Evolutionary conservation across 2,329 filamentous ascomycete genomes (phyloP).

Genomic region (Calonectria crousiana): DNA sequence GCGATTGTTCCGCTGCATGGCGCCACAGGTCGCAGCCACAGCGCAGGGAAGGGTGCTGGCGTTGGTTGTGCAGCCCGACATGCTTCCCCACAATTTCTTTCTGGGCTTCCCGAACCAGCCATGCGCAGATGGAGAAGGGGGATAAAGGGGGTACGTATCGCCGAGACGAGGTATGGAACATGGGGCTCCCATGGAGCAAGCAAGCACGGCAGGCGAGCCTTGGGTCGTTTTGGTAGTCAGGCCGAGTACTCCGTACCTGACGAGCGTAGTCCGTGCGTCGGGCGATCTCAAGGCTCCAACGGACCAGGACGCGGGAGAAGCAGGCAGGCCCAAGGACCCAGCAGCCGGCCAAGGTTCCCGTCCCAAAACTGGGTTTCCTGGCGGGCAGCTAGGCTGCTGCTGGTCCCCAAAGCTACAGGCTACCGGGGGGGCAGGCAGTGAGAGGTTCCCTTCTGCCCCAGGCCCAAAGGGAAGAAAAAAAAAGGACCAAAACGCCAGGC

Average conservation of each 20-base stretch:
- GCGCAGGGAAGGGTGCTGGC: neutral
- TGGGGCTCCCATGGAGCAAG: neutral
- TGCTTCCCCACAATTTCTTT: neutral
- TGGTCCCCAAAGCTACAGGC: neutral
- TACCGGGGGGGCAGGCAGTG: neutral
- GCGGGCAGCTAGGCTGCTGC: neutral
- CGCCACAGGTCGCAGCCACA: neutral
- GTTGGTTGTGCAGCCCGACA: neutral
- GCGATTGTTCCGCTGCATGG: constrained; percentile 9
- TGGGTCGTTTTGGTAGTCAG: constrained; percentile 2
- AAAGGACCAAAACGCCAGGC: constrained; percentile 21
- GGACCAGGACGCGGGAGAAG: neutral
- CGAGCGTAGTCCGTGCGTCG: constrained; percentile 4
- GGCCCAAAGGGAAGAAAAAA: neutral
- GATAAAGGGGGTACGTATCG: neutral
- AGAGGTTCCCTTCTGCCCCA: constrained; percentile 24
- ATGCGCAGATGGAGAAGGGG: neutral
- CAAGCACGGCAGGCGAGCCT: neutral
- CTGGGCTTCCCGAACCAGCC: neutral
- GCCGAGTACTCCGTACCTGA: constrained; percentile 9
- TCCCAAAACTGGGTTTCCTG: constrained; percentile 7
- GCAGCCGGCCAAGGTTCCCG: neutral
- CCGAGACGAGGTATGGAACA: neutral
- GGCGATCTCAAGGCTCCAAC: constrained; percentile 11
- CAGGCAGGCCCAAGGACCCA: neutral